A percentile compares a stretch with the other conserved stretches of the same genome.
phyloP scores from a whole-genome alignment of 2,329 filamentous ascomycete species.

The Beauveria pseudobassiana region DNA sequence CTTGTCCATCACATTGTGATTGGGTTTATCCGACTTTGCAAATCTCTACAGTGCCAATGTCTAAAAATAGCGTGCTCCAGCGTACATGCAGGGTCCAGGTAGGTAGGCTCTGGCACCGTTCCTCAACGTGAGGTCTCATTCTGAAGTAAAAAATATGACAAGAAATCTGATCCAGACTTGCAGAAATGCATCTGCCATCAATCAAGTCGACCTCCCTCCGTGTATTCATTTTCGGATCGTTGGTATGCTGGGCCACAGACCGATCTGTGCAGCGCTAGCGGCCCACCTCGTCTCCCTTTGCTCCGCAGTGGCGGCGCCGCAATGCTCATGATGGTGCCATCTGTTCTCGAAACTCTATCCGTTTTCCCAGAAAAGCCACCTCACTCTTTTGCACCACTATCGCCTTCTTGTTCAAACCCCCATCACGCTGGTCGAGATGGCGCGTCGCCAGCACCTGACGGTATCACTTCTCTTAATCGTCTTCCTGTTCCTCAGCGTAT shows the following conservation, averaged over 20 bases:
- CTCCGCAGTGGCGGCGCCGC: neutral
- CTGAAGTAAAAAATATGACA: neutral
- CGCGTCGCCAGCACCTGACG: conserved; percentile 45
- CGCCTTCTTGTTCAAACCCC: neutral
- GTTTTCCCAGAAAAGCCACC: neutral
- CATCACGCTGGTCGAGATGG: conserved; percentile 30
- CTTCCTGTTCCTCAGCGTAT: conserved; percentile 48
- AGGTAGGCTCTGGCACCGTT: neutral
- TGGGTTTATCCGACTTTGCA: neutral
- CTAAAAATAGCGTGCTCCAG: neutral
- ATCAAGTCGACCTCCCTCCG: neutral
- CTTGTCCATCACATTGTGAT: neutral
- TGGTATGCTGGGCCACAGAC: neutral
- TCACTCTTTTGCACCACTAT: neutral
- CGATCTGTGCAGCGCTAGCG: neutral
- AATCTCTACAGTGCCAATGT: neutral
- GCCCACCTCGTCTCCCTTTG: neutral
- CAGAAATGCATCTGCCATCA: neutral
- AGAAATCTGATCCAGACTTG: neutral
- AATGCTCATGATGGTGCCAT: neutral
- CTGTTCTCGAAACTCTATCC: neutral
- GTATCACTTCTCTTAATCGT: conserved; percentile 47
- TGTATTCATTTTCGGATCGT: neutral
- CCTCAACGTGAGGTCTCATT: neutral
- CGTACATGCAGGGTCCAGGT: neutral